phyloP scores from a whole-genome alignment of 2,329 filamentous ascomycete species.

The Trichoderma arundinaceum region DNA sequence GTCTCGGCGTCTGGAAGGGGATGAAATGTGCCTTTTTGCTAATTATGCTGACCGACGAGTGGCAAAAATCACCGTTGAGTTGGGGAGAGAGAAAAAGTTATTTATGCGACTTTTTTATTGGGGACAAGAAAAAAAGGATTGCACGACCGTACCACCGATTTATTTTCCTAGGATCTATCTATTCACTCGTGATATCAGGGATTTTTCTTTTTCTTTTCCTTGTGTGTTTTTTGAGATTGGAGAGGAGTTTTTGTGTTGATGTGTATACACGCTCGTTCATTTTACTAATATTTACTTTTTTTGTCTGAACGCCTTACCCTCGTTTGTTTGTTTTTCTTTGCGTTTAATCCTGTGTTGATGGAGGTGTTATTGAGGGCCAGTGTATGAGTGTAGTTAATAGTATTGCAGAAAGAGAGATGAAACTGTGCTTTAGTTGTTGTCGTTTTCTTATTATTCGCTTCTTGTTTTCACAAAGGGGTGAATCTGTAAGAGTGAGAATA shows the following conservation, averaged over 20 bases:
- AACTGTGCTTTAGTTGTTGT: not conserved
- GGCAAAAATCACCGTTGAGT: no score
- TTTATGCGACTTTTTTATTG: not conserved
- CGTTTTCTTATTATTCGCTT: not conserved
- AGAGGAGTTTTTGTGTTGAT: constrained; percentile 9
- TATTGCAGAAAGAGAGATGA: not conserved
- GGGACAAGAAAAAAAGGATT: constrained; percentile 11
- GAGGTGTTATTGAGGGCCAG: not conserved
- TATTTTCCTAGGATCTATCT: constrained; percentile 13
- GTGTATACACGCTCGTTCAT: constrained; percentile 24
- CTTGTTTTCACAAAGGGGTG: not conserved
- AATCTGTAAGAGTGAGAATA: not conserved
- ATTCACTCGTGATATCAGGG: constrained; percentile 16
- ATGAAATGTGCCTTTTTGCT: constrained; percentile 15
- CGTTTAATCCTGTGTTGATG: not conserved
- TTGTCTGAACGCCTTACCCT: constrained; percentile 13
- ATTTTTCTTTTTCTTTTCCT: not conserved
- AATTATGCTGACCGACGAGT: constrained; percentile 7
- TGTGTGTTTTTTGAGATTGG: not conserved
- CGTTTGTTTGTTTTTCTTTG: not conserved
- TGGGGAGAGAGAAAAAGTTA: constrained; percentile 2
- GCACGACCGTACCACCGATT: constrained; percentile 16
- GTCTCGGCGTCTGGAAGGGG: not conserved
- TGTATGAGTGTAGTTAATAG: constrained; percentile 19
- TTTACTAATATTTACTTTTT: constrained; percentile 12